Percentiles rank a stretch among this genome's conserved stretches.
These are phyloP conservation scores for Luffa aegyptiaca DNA, from an alignment of 306 rosid genomes.

Conservation along the genomic window DNA sequence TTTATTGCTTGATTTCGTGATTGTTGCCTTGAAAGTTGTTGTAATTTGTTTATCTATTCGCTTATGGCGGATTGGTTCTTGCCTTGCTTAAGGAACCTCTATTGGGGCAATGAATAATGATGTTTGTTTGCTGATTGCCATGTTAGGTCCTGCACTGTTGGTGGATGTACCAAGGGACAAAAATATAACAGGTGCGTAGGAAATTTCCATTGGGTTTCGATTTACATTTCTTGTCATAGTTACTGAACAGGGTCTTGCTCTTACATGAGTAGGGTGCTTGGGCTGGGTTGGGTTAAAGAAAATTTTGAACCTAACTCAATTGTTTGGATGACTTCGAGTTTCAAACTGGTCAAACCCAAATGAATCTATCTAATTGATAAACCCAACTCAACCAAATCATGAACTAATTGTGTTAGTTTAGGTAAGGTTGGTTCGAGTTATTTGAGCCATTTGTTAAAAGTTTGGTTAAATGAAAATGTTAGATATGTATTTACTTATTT, in stretches of 20 bases:
- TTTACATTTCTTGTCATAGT: not conserved
- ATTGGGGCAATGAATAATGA: not conserved
- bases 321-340: too few relatives aligned
- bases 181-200: constrained; percentile 67
- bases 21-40: not conserved
- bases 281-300: too few relatives aligned
- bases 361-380: too few relatives aligned
- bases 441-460: too few relatives aligned
- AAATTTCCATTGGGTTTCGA: not conserved
- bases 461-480: too few relatives aligned
- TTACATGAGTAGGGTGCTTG: not conserved
- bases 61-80: not conserved
- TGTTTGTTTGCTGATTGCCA: constrained; percentile 7
- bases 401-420: too few relatives aligned
- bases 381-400: too few relatives aligned
- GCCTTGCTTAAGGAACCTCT: not conserved
- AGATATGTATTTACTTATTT: too few relatives aligned
- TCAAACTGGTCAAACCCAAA: too few relatives aligned
- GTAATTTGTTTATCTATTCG: not conserved
- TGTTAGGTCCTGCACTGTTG: constrained; percentile 58
- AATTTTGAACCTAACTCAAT: too few relatives aligned
- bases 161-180: constrained; percentile 74
- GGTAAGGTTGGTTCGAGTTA: too few relatives aligned
- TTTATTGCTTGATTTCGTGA: not conserved
- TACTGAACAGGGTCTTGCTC: not conserved